Evolutionary conservation across 2,329 filamentous ascomycete species (phyloP).

Genomic region (Drechslerella coelobrocha): DNA sequence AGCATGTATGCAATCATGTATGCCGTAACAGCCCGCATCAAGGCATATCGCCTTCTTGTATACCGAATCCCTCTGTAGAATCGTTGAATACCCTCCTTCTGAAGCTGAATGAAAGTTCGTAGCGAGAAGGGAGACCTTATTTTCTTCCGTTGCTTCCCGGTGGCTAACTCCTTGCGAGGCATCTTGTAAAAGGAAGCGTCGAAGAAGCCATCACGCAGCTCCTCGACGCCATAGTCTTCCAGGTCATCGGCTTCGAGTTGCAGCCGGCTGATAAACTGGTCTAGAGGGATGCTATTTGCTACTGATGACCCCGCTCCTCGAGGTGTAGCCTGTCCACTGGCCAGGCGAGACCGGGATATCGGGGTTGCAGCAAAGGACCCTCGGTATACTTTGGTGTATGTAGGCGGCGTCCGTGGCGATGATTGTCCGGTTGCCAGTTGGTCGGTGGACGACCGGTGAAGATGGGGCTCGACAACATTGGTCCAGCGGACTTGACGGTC

Average conservation of each 20-base stretch:
- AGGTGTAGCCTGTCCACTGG: slow-evolving; percentile 37
- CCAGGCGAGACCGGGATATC: slow-evolving; percentile 33
- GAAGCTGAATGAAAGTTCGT: slow-evolving; percentile 26
- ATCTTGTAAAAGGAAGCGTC: slow-evolving; percentile 59
- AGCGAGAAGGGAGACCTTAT: slow-evolving; percentile 44
- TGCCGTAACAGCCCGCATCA: slow-evolving; percentile 56
- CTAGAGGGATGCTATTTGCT: slow-evolving; percentile 28
- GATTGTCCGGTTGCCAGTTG: slow-evolving; percentile 30
- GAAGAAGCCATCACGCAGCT: slow-evolving; percentile 61
- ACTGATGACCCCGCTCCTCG: slow-evolving; percentile 13
- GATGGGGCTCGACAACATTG: slow-evolving; percentile 19
- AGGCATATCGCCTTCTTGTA: slow-evolving; percentile 21
- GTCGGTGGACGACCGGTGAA: slow-evolving; percentile 12
- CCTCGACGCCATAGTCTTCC: slow-evolving; percentile 60
- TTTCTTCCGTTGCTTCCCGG: slow-evolving; percentile 37
- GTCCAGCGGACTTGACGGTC: slow-evolving; percentile 28
- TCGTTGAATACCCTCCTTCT: slow-evolving; percentile 35
- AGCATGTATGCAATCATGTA: slow-evolving; percentile 66
- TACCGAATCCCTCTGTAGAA: slow-evolving; percentile 30
- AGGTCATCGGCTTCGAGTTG: slow-evolving; percentile 57
- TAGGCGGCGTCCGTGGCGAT: slow-evolving; percentile 31
- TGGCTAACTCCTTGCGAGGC: slow-evolving; percentile 40
- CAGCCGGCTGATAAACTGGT: slow-evolving; percentile 41
- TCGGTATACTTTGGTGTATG: slow-evolving; percentile 45
- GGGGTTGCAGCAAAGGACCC: slow-evolving; percentile 43